Base-by-base conservation (phyloP, 495 filamentous ascomycete genomes). In the Tuber indicum region DNA sequence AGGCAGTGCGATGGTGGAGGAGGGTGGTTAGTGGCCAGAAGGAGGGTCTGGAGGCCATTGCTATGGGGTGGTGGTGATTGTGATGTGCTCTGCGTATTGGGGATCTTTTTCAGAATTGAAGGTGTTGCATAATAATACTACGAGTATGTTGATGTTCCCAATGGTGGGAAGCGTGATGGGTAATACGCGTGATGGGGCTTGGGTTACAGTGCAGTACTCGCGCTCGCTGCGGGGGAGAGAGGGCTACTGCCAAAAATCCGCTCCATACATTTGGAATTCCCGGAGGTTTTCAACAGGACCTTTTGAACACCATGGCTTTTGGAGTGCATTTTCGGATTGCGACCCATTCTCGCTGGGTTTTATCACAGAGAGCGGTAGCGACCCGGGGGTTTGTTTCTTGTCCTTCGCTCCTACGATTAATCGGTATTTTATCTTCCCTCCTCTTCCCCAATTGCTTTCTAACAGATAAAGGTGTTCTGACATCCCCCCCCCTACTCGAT, bases 1-100 rank as follows among this genome's bases (percentile, higher is more conserved):
- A 86, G 83, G 58, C 83, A 77, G 46, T 85, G 83, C 75, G 74
- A 78, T 70, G 83, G 79, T 72, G 81, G 78, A 73, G 74, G n/a
- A 46, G n/a, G 39, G 39, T 72, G 71, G 39, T 73, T 32, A 72
- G 44, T 43, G 49, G 72, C 26, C 70, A 69, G 39, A 44, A 41
- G 26, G 43, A 69, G 16, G 62, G 70, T 73, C 77, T 76, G 21
- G 74, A 46, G 66, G 74, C 70, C 3, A 45, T 21, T 41, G 71
- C 41, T 42, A 52, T 26, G 21, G 74, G n/a, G 69, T 43, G 72
- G 44, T 43, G 45, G 17, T 46, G 72, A 4, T 44, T 8, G 46
- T 19, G n/a, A 42, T 23, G 10, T 17, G 62, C 43, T 70, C 32
- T 75, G 19, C 17, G 42, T 75, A 5, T 75, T 41, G 26, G 42